phyloP scores from a whole-genome alignment of 768 basidiomycete species.

The Clitopilus hobsonii region DNA sequence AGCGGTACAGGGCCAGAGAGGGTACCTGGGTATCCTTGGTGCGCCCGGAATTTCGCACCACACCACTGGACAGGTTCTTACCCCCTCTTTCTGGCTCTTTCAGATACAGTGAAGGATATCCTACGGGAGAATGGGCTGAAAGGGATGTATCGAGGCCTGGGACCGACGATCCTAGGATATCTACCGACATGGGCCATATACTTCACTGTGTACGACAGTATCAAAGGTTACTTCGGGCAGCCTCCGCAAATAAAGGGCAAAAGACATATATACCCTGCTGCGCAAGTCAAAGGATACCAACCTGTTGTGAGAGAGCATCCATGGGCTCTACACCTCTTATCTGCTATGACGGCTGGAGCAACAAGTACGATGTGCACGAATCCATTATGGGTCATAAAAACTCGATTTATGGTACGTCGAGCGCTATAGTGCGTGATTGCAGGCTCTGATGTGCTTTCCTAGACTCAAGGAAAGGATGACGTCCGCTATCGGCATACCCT shows the following conservation, averaged over 20 bases:
- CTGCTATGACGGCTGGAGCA: constrained; percentile 95
- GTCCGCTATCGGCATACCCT: constrained; percentile 82
- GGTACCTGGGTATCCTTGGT: constrained; percentile 79
- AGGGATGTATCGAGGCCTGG: constrained; percentile 94
- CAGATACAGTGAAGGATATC: constrained; percentile 37
- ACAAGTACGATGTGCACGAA: constrained; percentile 91
- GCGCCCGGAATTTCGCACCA: constrained; percentile 17
- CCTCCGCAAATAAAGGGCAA: constrained; percentile 28
- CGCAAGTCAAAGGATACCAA: constrained; percentile 83
- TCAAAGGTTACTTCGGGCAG: constrained; percentile 81
- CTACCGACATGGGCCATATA: constrained; percentile 99
- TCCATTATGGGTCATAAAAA: constrained; percentile 98
- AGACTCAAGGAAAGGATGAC: constrained; percentile 85
- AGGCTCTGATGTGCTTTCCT: constrained; percentile 7
- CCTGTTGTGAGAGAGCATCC: constrained; percentile 76
- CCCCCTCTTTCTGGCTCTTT: constrained; percentile 10
- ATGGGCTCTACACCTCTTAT: constrained; percentile 85
- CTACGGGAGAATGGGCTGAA: constrained; percentile 69
- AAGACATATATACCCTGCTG: constrained; percentile 70
- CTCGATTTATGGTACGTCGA: constrained; percentile 86
- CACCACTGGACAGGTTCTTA: not conserved
- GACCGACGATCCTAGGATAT: constrained; percentile 94
- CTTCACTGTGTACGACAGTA: constrained; percentile 95
- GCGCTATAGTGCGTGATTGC: not conserved
- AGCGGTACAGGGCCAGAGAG: constrained; percentile 57